These are phyloP conservation scores for Inga oerstediana DNA, from an alignment of 306 rosid species.

Conservation along the genomic window DNA sequence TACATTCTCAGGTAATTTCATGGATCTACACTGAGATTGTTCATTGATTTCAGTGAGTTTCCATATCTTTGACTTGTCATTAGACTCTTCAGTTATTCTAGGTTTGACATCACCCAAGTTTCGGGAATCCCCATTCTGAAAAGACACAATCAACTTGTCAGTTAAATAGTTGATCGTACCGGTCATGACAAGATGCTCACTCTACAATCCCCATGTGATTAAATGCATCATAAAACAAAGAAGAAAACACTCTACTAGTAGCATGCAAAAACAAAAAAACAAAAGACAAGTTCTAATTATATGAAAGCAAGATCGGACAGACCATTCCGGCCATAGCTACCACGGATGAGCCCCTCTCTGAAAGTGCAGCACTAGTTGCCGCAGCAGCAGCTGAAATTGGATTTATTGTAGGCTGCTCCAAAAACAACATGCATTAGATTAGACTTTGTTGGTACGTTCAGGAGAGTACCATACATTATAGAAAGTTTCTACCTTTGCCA, in stretches of 20 bases:
- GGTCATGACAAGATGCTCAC: slow-evolving; percentile 3
- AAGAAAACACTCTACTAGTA: not conserved
- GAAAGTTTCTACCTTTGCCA: slow-evolving; percentile 63
- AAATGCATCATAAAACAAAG: slow-evolving; percentile 6
- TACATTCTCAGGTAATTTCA: slow-evolving; percentile 84
- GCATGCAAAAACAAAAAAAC: not conserved
- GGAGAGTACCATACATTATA: slow-evolving; percentile 14
- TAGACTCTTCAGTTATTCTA: slow-evolving; percentile 88
- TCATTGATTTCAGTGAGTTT: slow-evolving; percentile 92
- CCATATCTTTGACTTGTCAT: slow-evolving; percentile 97
- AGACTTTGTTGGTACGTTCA: slow-evolving; percentile 1
- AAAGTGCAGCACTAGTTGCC: slow-evolving; percentile 59
- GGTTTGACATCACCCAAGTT: slow-evolving; percentile 94
- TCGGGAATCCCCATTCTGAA: slow-evolving; percentile 86
- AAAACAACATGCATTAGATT: slow-evolving; percentile 27
- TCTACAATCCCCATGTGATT: not conserved
- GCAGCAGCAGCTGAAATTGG: slow-evolving; percentile 63
- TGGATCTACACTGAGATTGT: slow-evolving; percentile 85
- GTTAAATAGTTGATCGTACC: slow-evolving; percentile 2
- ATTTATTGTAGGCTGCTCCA: slow-evolving; percentile 76
- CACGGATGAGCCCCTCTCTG: slow-evolving; percentile 73
- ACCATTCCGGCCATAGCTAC: slow-evolving; percentile 84
- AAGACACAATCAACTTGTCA: slow-evolving; percentile 22
- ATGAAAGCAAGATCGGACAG: slow-evolving; percentile 39
- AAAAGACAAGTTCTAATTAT: slow-evolving; percentile 19